Evolutionary conservation across 441 rosid species (phyloP).

Genomic region (Melastoma candidum): DNA sequence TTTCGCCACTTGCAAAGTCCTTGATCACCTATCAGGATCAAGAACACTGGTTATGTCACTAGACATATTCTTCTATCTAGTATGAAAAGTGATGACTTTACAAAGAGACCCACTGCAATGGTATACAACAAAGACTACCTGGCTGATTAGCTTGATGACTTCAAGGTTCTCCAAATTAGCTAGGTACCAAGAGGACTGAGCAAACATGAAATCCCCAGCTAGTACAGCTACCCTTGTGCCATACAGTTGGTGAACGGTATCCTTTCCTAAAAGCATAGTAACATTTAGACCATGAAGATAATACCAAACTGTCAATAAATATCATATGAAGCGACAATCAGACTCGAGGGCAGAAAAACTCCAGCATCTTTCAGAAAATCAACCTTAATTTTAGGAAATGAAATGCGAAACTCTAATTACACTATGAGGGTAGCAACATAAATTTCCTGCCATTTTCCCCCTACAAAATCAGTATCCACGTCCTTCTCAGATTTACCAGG

Average conservation of each 20-base stretch:
- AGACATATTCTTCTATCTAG: background rate
- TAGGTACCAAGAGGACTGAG: slow-evolving; percentile 94
- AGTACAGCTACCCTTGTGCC: slow-evolving; percentile 87
- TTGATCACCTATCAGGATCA: slow-evolving; percentile 56
- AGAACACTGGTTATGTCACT: background rate
- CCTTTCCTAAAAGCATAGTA: slow-evolving; percentile 44
- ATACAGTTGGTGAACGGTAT: slow-evolving; percentile 71
- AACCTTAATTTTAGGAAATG: too few species aligned
- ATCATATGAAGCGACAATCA: too few species aligned
- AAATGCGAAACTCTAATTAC: too few species aligned
- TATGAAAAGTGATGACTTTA: background rate
- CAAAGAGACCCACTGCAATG: background rate
- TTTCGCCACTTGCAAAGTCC: slow-evolving; percentile 97
- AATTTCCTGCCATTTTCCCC: too few species aligned
- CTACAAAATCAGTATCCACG: too few species aligned
- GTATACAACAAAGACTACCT: slow-evolving; percentile 30
- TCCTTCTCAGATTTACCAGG: too few species aligned
- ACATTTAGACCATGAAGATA: slow-evolving; percentile 3
- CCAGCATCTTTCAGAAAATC: too few species aligned
- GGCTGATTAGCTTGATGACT: slow-evolving; percentile 92
- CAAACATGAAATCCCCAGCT: slow-evolving; percentile 96
- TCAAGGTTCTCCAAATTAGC: slow-evolving; percentile 89
- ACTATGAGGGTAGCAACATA: too few species aligned
- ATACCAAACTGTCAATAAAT: background rate
- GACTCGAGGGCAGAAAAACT: too few species aligned